phyloP scores from a whole-genome alignment of 192 early-diverging fungal genomes.

The Gamsiella multidivaricata region DNA sequence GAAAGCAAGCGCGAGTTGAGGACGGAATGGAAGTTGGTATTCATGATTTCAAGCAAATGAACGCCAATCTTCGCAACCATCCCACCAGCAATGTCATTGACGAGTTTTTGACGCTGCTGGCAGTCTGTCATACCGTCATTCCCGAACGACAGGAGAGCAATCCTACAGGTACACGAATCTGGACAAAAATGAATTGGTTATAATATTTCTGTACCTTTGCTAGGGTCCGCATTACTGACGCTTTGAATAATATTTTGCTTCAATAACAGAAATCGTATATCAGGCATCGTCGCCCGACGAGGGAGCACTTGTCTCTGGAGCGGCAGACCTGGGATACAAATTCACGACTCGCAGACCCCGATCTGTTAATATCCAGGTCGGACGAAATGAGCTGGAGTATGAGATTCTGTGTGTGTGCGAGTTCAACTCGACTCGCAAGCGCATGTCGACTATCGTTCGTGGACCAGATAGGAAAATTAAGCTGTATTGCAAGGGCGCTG shows the following conservation, averaged over 20 bases:
- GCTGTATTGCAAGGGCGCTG: constrained; percentile 97
- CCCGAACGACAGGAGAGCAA: constrained; percentile 75
- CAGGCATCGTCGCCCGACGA: constrained; percentile 98
- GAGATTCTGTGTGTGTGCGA: constrained; percentile 96
- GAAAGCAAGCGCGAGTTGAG: constrained; percentile 81
- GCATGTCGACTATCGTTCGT: constrained; percentile 95
- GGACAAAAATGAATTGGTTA: too few species aligned
- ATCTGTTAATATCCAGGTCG: constrained; percentile 62
- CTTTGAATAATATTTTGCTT: too few species aligned
- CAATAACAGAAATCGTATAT: constrained; percentile 78
- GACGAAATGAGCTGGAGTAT: constrained; percentile 71
- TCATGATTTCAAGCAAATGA: constrained; percentile 71
- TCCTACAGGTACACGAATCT: too few species aligned
- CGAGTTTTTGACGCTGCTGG: constrained; percentile 91
- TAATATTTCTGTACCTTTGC: too few species aligned
- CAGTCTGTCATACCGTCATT: constrained; percentile 99
- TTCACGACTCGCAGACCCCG: constrained; percentile 76
- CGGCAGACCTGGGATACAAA: constrained; percentile 67
- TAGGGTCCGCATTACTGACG: too few species aligned
- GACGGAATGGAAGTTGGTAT: constrained; percentile 77
- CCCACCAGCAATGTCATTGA: constrained; percentile 75
- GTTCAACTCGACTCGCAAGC: constrained; percentile 98
- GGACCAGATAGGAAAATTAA: constrained; percentile 87
- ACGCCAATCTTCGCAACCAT: constrained; percentile 68
- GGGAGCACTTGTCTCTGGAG: constrained; percentile 90